Evolutionary conservation across 2,329 filamentous ascomycete species (phyloP).

Genomic region (Cordyceps pruinosa): DNA sequence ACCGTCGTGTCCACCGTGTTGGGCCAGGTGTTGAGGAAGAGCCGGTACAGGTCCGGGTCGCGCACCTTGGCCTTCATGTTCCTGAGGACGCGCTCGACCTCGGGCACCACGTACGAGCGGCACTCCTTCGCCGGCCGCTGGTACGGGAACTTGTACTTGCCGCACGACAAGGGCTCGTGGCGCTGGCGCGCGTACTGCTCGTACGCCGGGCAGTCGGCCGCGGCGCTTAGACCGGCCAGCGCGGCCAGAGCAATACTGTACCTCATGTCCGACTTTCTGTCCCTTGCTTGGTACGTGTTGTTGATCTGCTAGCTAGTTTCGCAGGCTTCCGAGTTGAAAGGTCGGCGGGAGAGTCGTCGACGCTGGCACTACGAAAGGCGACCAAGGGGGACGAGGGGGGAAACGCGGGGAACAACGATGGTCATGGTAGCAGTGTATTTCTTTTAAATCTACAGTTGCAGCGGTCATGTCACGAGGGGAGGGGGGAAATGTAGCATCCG

Average conservation of each 20-base stretch:
- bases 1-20: conserved; percentile 71
- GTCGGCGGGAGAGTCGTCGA: too few species aligned
- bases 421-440: too few species aligned
- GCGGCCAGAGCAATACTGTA: not conserved
- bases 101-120: conserved; percentile 70
- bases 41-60: conserved; percentile 66
- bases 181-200: conserved; percentile 27
- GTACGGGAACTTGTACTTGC: conserved; percentile 68
- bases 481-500: not conserved
- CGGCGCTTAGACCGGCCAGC: conserved; percentile 13
- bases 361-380: too few species aligned
- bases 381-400: too few species aligned
- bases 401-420: too few species aligned
- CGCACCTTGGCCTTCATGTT: conserved; percentile 62
- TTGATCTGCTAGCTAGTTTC: too few species aligned
- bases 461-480: not conserved
- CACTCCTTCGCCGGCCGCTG: conserved; percentile 72
- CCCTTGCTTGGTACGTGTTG: not conserved
- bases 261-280: conserved; percentile 1
- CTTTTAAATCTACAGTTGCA: not conserved
- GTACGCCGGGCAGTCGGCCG: conserved; percentile 28
- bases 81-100: conserved; percentile 69
- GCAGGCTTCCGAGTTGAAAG: too few species aligned
- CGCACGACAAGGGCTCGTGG: conserved; percentile 69
- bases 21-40: conserved; percentile 67